Conservation (phyloP, 495 filamentous ascomycete species). For the Geoglossum glabrum region DNA sequence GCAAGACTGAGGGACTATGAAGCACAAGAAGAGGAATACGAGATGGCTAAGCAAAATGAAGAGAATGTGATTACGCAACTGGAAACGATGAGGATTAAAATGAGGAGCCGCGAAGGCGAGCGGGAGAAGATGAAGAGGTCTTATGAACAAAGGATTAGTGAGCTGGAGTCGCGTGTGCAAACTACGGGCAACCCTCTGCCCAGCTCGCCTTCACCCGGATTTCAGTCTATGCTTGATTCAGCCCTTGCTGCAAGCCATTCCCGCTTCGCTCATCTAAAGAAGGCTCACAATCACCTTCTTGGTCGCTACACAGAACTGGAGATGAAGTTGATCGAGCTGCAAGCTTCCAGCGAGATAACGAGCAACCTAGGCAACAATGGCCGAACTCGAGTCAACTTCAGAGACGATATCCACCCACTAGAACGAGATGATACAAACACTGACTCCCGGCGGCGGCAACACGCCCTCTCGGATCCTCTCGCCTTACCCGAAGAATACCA, state of each 20-base stretch:
- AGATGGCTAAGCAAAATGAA: conserved; percentile 27
- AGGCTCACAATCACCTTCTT: conserved; percentile 19
- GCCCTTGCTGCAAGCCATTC: conserved; percentile 24
- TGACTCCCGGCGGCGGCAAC: neutral
- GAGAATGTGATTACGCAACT: conserved; percentile 30
- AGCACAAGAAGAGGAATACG: conserved; percentile 32
- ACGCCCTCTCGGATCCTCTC: neutral
- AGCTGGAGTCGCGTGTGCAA: conserved; percentile 21
- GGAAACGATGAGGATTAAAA: conserved; percentile 27
- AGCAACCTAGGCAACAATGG: neutral
- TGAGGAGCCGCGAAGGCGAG: conserved; percentile 32
- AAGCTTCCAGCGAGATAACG: conserved; percentile 8
- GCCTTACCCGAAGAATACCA: neutral
- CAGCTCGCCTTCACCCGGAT: conserved; percentile 13
- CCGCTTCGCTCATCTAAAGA: conserved; percentile 25
- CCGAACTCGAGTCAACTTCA: neutral
- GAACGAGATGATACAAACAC: neutral
- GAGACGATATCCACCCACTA: neutral
- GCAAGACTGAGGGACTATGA: conserved; percentile 35
- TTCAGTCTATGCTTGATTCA: conserved; percentile 27
- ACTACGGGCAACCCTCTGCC: conserved; percentile 11
- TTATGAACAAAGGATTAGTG: conserved; percentile 25
- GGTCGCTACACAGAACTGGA: conserved; percentile 20
- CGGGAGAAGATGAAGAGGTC: conserved; percentile 22
- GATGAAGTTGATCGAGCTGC: conserved; percentile 18